Evolutionary conservation across 2,329 filamentous ascomycete genomes (phyloP), one percentile per base, ranked within the genome.

Genomic region (Rutstroemia sydowiana): DNA sequence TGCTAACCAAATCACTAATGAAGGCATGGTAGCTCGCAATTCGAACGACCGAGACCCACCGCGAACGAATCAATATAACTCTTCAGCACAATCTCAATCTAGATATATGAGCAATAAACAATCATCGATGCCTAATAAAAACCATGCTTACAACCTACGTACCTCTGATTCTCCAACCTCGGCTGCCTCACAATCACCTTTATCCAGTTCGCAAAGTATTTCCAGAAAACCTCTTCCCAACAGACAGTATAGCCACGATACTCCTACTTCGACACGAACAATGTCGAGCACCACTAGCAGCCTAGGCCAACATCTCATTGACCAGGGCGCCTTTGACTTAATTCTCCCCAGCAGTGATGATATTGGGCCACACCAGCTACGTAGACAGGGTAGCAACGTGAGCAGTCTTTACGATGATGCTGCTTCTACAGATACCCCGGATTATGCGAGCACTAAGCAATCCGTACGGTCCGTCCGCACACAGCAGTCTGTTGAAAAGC

Each of bases 401-500:
- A 77, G 73, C 58, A 78, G 70, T 55, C 61, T 73, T 39, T 75
- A 79, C 54, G 84, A 87, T 53, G 84, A 87, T 55, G 75, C 77
- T 31, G 75, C 74, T 31, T 84, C 83, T 7, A 78, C 79, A 5
- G 74, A 75, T 11, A 85, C 84, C 23, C 87, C 87, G 0, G 87
- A 92, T 65, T 92, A 92, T 69, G 85, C 87, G 6, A 93, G 87
- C 67, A 85, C 57, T 11, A 56, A 56, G 40, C 57, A 47, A 34
- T 65, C 65, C 37, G 49, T 62, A 5, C 59, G 62, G 26, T 51
- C 48, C 18, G 48, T 62, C 8, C 59, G 61, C 31, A 61, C 73
- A 2, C 69, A 73, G 57, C 67, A 74, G 54, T 77, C 77, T 0
- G 69, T 78, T 8, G 84, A 88, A 52, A 79, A 78, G 53, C 86